Percentiles rank a stretch among this genome's conserved stretches.
phyloP scores from a whole-genome alignment of 805 yeast species.

The Dipodascus albidus region DNA sequence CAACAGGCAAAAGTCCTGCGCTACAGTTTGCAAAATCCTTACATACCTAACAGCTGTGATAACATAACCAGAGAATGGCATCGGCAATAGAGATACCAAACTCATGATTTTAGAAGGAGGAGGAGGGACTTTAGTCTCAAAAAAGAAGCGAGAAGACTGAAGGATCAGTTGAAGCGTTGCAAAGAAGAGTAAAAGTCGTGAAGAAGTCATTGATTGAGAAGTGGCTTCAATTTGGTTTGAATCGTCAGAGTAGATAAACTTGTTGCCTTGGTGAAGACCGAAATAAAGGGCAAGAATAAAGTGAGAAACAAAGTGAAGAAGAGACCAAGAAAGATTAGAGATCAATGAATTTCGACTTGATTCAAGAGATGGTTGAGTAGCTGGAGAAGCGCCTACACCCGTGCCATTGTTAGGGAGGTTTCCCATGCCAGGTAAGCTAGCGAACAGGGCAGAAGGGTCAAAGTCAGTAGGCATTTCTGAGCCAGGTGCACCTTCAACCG shows the following conservation, averaged over 20 bases:
- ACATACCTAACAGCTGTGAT: constrained; percentile 12
- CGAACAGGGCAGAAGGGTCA: neutral
- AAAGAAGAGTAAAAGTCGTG: constrained; percentile 13
- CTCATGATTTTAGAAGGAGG: constrained; percentile 16
- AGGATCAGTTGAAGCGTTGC: constrained; percentile 16
- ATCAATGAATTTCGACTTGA: neutral
- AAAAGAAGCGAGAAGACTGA: constrained; percentile 14
- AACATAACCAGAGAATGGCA: constrained; percentile 16
- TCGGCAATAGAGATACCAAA: constrained; percentile 21
- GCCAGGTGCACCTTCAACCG: neutral
- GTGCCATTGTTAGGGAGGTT: neutral
- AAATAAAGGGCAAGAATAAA: constrained; percentile 16
- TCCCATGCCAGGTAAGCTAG: neutral
- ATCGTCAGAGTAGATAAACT: neutral
- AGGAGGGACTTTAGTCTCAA: constrained; percentile 17
- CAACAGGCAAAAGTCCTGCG: constrained; percentile 18
- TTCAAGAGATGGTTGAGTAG: neutral
- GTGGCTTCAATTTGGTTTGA: neutral
- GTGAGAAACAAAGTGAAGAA: constrained; percentile 14
- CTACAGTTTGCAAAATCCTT: constrained; percentile 10
- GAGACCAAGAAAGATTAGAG: constrained; percentile 11
- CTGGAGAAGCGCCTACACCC: neutral
- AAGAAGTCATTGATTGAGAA: neutral
- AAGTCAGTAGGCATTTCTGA: neutral
- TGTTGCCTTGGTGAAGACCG: constrained; percentile 13